Evolutionary conservation across 352 stramenopile species (phyloP), one percentile per base, ranked within the genome.

Genomic region (Pythium utonaiense): DNA sequence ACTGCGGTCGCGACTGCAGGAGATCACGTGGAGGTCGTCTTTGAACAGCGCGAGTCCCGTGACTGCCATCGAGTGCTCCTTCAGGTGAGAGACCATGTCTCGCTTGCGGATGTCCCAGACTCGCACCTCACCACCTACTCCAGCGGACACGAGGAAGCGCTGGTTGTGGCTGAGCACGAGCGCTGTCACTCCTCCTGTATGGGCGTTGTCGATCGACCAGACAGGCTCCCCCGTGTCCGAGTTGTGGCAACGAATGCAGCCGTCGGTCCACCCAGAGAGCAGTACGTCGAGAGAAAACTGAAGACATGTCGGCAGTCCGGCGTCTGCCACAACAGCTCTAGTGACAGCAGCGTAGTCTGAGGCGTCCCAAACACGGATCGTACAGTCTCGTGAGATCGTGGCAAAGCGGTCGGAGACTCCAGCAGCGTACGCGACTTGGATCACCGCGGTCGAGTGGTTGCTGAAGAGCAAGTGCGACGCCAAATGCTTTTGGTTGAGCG

Each of bases 41-140:
- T 82, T 69, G 68, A 90, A 98, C 1, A 98, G 69, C n/a, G 75
- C 87, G 21, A 98, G 70, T 17, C 71, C 67, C 16, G 86, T 94
- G 24, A 98, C 88, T 0, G 72, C 54, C 75, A 94, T 88, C 45
- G 89, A 87, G 69, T 98, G 93, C 60, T 98, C 89, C 64, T 97
- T 98, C 9, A 98, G 64, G 60, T 98, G 89, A 9, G 81, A 92
- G 9, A 97, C 75, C 65, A 96, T 77, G 71, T 96, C 83, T 22
- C 93, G 79, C 50, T 83, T 93, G 59, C 92, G 84, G 51, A 98
- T 77, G 67, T 98, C 93, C 93, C 93, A 98, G 49, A 98, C 88
- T 9, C 93, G 83, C 9, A 98, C 84, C 51, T 97, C 92, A 19
- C 93, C 93, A 4, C 80, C 72, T 6, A 77, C 73, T 3, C 92